Conservation (phyloP, 2,329 filamentous ascomycete species). For the Colletotrichum spinosum region DNA sequence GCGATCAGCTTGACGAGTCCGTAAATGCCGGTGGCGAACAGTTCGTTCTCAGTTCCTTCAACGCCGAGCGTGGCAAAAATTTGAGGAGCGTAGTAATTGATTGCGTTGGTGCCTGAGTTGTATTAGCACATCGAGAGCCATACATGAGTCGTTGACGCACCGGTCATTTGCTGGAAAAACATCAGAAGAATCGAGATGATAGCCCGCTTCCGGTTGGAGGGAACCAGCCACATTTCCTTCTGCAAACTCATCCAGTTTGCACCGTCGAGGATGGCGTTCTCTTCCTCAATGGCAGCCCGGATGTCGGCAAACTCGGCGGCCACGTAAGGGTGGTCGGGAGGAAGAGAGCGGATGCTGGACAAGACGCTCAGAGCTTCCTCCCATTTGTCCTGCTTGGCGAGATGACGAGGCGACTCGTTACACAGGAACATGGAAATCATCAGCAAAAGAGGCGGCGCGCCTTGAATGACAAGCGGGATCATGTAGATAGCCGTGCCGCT, state of each 20-base stretch:
- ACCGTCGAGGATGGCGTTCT: constrained; percentile 51
- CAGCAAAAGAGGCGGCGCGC: constrained; percentile 52
- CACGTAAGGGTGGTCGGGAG: constrained; percentile 51
- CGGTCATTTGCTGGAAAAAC: constrained; percentile 38
- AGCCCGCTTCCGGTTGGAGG: constrained; percentile 31
- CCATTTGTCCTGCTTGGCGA: constrained; percentile 48
- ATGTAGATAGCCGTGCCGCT: constrained; percentile 23
- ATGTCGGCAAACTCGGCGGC: constrained; percentile 65
- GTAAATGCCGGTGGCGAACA: constrained; percentile 74
- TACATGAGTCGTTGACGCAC: background rate
- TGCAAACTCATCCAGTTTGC: constrained; percentile 36
- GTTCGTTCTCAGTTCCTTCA: constrained; percentile 64
- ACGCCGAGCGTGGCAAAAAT: constrained; percentile 75
- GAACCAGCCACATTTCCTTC: constrained; percentile 31
- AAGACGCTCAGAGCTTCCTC: constrained; percentile 53
- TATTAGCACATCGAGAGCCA: constrained; percentile 5
- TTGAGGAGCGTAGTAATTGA: constrained; percentile 59
- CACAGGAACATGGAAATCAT: constrained; percentile 48
- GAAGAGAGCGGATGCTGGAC: constrained; percentile 52
- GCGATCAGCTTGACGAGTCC: constrained; percentile 66
- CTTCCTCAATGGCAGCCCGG: constrained; percentile 64
- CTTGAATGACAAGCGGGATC: constrained; percentile 57
- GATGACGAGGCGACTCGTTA: constrained; percentile 53
- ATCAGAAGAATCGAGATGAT: constrained; percentile 30
- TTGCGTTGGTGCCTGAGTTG: constrained; percentile 46